Evolutionary conservation across 306 rosid genomes (phyloP), one percentile per base, ranked within the genome.

Genomic region (Malus orientalis): DNA sequence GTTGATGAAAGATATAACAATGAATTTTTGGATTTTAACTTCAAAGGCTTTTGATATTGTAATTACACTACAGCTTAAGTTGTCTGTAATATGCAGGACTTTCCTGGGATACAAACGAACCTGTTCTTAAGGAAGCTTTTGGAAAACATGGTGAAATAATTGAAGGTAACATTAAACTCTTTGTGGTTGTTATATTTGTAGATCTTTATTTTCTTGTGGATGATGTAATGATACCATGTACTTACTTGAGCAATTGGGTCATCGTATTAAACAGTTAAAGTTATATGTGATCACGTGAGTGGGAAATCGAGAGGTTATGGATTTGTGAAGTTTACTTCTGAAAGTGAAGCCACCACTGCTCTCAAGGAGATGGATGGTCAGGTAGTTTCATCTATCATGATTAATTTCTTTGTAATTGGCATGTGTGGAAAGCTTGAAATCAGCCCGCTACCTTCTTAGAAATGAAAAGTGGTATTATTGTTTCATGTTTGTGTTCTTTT

Each of bases 221-320:
- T 15, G 47, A 7, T 49, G 55, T 2, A 49, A 49, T 15, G 54
- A 49, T 49, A 5, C 18, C 29, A 4, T 33, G 6, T 16, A 23
- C 67, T 63, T 71, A 53, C 32, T 27, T 25, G 67, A 63, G 54
- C 75, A 23, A 62, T 30, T 70, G 40, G n/a, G 49, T 51, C 20
- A 1, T 71, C 15, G 5, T 64, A 20, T 70, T 29, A 44, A 65
- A 59, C 82, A 89, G 96, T 78, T 51, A 87, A 73, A 84, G 93
- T 91, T 29, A 86, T 86, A 73, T 89, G 97, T 69, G 86, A 91
- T 77, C 93, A 55, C 2, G 84, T 80, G 30, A 87, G 82, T 84
- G 90, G 93, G 57, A 85, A 78, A 74, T 92, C 96, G 59, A 90
- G 85, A 67, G 93, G 91, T 3, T 88, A 88, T 54, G 91, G 91